Evolutionary conservation across 306 rosid species (phyloP).

Genomic region (Rosa chinensis): DNA sequence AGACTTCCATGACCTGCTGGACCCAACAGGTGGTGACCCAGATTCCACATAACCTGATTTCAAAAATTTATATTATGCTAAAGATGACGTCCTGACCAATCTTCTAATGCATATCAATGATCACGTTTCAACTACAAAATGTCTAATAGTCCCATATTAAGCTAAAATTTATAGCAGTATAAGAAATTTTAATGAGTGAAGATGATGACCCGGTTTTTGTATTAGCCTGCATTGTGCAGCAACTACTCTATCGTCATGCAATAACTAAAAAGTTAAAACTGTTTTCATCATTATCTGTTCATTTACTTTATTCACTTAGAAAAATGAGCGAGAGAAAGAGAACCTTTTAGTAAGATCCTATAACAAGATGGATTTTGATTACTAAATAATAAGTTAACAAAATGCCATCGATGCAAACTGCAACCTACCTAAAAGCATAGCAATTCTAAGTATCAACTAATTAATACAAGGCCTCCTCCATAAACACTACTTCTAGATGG

Average conservation of each 20-base stretch:
- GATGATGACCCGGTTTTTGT: neutral
- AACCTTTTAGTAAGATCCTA: neutral
- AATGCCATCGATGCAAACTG: neutral
- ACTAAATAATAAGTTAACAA: no score
- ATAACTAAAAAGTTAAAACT: neutral
- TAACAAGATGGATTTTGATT: neutral
- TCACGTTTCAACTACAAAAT: neutral
- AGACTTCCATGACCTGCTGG: constrained; percentile 98
- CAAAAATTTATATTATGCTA: constrained; percentile 24
- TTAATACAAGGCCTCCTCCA: neutral
- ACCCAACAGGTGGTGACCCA: constrained; percentile 80
- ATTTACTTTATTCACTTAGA: neutral
- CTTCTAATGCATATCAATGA: constrained; percentile 3
- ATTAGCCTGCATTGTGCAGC: neutral
- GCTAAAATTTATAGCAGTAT: neutral
- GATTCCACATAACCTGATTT: constrained; percentile 73
- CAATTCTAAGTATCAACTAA: neutral
- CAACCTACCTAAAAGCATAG: neutral
- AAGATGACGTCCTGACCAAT: neutral
- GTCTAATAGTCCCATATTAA: neutral
- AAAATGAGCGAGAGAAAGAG: neutral
- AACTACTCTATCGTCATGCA: neutral
- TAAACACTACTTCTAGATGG: neutral
- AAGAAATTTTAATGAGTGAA: neutral
- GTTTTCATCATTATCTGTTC: neutral